Evolutionary conservation across 2,329 filamentous ascomycete species (phyloP).

Genomic region (Leptographium galeiforme): DNA sequence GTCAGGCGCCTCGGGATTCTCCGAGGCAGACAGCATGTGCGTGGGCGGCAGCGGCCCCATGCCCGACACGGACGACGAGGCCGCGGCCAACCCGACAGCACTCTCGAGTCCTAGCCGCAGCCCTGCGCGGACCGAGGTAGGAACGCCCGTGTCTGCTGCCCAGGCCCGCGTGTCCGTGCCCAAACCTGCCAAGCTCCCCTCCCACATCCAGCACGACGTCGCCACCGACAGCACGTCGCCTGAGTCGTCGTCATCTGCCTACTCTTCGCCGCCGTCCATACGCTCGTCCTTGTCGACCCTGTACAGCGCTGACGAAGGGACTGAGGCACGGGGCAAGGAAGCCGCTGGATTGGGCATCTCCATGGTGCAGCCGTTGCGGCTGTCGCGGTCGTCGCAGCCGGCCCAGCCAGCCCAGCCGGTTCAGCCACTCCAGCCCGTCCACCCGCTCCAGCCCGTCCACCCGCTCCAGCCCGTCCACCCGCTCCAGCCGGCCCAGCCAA

Average conservation of each 20-base stretch:
- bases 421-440: background rate
- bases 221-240: background rate
- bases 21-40: constrained; percentile 9
- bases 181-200: background rate
- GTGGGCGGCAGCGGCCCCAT: background rate
- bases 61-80: background rate
- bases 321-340: constrained; percentile 17
- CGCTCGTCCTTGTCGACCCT: constrained; percentile 40
- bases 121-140: background rate
- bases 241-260: constrained; percentile 4
- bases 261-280: constrained; percentile 2
- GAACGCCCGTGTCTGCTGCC: too few species aligned
- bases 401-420: background rate
- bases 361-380: background rate
- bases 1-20: background rate
- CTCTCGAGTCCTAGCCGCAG: constrained; percentile 8
- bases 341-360: background rate
- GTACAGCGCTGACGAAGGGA: constrained; percentile 39
- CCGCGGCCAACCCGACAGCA: constrained; percentile 3
- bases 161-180: background rate
- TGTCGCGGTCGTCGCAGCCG: background rate
- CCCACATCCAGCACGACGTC: background rate
- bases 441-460: background rate
- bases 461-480: background rate
- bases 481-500: background rate